Evolutionary conservation across 2,329 filamentous ascomycete genomes (phyloP).

Genomic region (Cladosporium oxysporum): DNA sequence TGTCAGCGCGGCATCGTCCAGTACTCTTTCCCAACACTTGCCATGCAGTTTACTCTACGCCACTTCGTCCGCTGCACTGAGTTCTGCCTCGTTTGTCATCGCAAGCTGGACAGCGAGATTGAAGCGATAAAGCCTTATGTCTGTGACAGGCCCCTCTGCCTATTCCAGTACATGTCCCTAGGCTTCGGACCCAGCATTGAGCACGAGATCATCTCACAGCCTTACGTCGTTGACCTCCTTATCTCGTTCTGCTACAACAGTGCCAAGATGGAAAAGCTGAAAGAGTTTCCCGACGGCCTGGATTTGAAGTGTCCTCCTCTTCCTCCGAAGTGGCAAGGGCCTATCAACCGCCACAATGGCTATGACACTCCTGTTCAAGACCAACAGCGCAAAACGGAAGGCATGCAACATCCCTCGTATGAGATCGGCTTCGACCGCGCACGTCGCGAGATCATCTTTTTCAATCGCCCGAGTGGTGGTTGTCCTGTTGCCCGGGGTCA

Average conservation of each 20-base stretch:
- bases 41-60: conserved; percentile 74
- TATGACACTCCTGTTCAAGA: background rate
- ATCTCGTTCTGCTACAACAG: conserved; percentile 77
- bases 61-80: conserved; percentile 80
- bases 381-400: background rate
- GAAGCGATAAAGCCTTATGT: conserved; percentile 74
- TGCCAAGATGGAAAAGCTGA: conserved; percentile 46
- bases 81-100: conserved; percentile 84
- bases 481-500: conserved; percentile 50
- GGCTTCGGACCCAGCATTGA: conserved; percentile 84
- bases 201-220: conserved; percentile 76
- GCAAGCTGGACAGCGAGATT: conserved; percentile 63
- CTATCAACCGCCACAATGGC: background rate
- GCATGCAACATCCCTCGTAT: conserved; percentile 10
- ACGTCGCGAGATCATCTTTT: conserved; percentile 48
- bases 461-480: conserved; percentile 20
- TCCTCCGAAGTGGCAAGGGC: background rate
- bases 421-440: conserved; percentile 37
- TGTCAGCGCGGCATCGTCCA: conserved; percentile 28
- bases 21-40: conserved; percentile 57
- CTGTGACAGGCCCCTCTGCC: conserved; percentile 71
- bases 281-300: conserved; percentile 60
- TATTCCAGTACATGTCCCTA: conserved; percentile 86
- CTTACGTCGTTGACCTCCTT: conserved; percentile 80
- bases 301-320: conserved; percentile 53